Evolutionary conservation across 805 yeast species (phyloP), one percentile per base, ranked within the genome.

Genomic region (Maudiozyma bulderi): DNA sequence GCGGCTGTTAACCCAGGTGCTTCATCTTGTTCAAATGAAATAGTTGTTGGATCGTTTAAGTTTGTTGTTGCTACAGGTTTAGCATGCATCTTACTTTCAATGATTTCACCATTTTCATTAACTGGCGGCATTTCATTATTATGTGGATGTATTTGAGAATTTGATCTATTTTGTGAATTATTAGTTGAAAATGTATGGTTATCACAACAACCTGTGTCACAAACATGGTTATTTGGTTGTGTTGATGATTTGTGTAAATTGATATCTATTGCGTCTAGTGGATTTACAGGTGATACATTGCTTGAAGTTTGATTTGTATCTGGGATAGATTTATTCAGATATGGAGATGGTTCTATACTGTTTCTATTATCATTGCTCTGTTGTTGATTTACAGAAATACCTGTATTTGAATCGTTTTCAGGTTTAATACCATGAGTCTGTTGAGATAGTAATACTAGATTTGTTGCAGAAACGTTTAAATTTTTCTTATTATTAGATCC

Each of bases 1-100:
- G 80, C 80, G 4, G 89, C 88, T 1, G 82, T 81, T 2, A 86
- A 78, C 6, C 88, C 89, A 0, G 89, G 88, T 0, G 91, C 90
- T 50, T 85, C 86, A 39, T 72, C 71, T 49, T 76, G 81, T 58
- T 82, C 86, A 54, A 78, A 78, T 3, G 80, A 74, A 5, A 73
- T 62, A n/a, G 67, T 63, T 15, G 64, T 64, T 32, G 64, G 65
- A 32, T 58, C 63, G 32, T 56, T 56, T 32, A 57, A 46, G 30
- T 57, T 49, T 26, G 62, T 52, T 26, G 62, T 57, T 7, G 66
- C 60, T 7, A 59, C 65, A 3, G 63, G 64, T 44, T 57, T 55
- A 1, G 48, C 52, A 50, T 57, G 61, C 34, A 60, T 43, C 15
- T 54, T 56, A 35, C n/a, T 35, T 13, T 35, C 38, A 7, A 35